Conservation (phyloP, 2,329 filamentous ascomycete genomes). For the Cercospora sojina region DNA sequence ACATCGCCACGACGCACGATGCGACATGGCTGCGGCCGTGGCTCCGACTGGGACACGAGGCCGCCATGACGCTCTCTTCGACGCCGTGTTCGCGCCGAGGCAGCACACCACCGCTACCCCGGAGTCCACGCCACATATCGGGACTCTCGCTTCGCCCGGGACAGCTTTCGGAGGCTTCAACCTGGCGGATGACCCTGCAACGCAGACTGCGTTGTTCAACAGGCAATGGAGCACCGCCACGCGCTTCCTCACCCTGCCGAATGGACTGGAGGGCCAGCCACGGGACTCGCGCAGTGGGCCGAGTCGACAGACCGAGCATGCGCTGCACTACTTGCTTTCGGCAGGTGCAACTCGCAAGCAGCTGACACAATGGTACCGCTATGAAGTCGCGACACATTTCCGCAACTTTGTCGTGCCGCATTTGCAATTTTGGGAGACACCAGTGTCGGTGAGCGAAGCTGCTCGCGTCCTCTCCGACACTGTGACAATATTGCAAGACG, state of each 20-base stretch:
- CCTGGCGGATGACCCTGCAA: conserved; percentile 39
- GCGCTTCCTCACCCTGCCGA: conserved; percentile 37
- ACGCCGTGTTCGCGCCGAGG: conserved; percentile 47
- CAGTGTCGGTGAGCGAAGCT: conserved; percentile 30
- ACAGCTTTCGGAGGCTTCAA: conserved; percentile 43
- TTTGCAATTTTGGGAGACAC: conserved; percentile 30
- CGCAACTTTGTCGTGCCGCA: conserved; percentile 33
- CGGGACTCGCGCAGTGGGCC: conserved; percentile 7
- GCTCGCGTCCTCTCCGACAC: conserved; percentile 41
- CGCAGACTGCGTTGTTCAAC: conserved; percentile 40
- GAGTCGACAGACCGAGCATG: conserved; percentile 21
- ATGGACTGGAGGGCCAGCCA: conserved; percentile 2
- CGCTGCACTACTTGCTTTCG: conserved; percentile 20
- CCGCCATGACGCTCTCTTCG: conserved; percentile 32
- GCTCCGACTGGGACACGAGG: conserved; percentile 6
- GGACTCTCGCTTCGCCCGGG: conserved; percentile 40
- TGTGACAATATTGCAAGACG: conserved; percentile 38
- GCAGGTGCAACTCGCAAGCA: conserved; percentile 28
- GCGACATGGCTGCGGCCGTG: conserved; percentile 20
- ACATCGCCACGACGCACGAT: conserved; percentile 4
- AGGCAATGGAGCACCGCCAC: conserved; percentile 51
- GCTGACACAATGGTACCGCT: conserved; percentile 48
- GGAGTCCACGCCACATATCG: conserved; percentile 46
- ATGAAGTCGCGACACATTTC: conserved; percentile 47
- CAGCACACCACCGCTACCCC: conserved; percentile 47